Base-by-base conservation (phyloP, 2,329 filamentous ascomycete species). In the Capronia epimyces region DNA sequence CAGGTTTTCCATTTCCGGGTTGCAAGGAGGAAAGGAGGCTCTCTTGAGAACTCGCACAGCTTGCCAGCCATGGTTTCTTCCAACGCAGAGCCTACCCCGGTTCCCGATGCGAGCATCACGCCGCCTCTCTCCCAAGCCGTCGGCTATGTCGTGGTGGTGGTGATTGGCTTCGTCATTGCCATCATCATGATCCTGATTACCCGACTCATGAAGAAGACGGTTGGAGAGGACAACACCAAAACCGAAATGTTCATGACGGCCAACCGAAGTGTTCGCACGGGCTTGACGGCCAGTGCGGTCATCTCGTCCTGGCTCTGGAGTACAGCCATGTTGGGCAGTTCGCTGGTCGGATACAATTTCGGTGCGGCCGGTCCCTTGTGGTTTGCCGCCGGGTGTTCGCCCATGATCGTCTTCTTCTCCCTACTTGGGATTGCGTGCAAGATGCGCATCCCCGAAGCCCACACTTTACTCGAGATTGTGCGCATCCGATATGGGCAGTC, bases 241-340 rank as follows among this genome's bases (percentile, higher is more conserved):
- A n/a, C n/a, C n/a, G n/a, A n/a, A n/a, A n/a, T n/a, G n/a, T 95
- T 95, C 75, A 89, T 79, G 58, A 94, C 89, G 0, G 89, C 89
- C 41, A 88, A 88, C 16, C 77, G 89, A 54, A 89, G 86, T 1
- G 87, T 95, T 58, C 95, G 94, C 66, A 89, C 87, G 3, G 89
- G 89, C 31, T 75, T 95, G 9, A 87, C 94, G 1, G 86, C 87
- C 8, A 87, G 87, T 2, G 89, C 88, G 10, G 89, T 95, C 13
- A 87, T 95, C 2, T 89, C 85, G 12, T 89, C 84, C 2, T 95
- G 89, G 89, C 94, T 88, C 0, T 94, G 88, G 12, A 22, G 21
- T n/a, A 21, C 43, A 5, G 15, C 41, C 8, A 22, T 39, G 6
- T 10, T 27, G 24, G 32, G 32, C 4, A 85, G 80, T 1, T 83